Base-by-base conservation (phyloP, 2,329 filamentous ascomycete genomes). In the Aspergillus cejpii region DNA sequence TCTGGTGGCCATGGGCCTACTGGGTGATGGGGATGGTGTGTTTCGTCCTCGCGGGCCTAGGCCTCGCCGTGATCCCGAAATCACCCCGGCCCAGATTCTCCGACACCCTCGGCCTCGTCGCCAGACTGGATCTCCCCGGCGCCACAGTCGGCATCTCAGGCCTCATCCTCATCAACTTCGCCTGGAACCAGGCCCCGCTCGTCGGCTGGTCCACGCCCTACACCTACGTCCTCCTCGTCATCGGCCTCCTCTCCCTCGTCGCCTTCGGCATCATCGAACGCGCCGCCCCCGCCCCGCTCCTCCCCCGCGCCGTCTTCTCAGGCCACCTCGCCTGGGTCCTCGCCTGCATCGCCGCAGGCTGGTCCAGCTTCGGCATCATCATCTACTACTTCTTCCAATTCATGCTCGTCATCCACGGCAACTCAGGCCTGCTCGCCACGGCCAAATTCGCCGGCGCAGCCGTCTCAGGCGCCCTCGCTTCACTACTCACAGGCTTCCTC, bases 181-280 rank as follows among this genome's bases (percentile, higher is more conserved):
- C 80, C 0, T 84, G 79, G 78, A 84, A 82, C 47, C 80, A 85
- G 56, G 80, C 77, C 0, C 74, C 78, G 0, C 68, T 78, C 0
- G 75, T 73, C 1, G 79, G 79, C 1, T 85, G 81, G 81, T 52
- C 64, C 1, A 67, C 70, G 5, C 67, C 77, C 0, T 79, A 79
- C 44, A 69, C 81, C n/a, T 75, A 77, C 47, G 65, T 76, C 0
- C 64, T 77, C 0, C 66, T 86, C 0, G 74, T 84, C 28, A 48
- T 83, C 2, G 80, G 81, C 0, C 45, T 78, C 2, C 28, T 80
- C 0, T 63, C 84, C 2, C 61, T 81, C 1, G 64, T 61, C 0
- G 54, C 71, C 1, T 86, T 86, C 57, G 72, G 79, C 41, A 73
- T 73, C 61, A 58, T 77, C 45, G 71, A 81, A 55, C 50, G 59